phyloP scores from a whole-genome alignment of 2,329 filamentous ascomycete genomes.

The Ceratocystis albifundus region DNA sequence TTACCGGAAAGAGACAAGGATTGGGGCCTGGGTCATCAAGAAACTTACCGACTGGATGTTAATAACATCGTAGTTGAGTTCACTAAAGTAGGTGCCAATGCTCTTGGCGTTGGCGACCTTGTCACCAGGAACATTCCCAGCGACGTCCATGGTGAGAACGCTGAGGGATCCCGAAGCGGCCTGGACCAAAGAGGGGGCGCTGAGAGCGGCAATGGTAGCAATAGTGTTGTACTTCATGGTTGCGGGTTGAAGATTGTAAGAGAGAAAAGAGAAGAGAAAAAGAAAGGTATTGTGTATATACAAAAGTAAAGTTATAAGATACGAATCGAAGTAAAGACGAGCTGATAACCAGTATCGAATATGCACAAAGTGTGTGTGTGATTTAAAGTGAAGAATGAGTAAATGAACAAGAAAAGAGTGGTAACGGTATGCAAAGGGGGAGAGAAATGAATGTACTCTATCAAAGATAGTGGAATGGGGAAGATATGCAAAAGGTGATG shows the following conservation, averaged over 20 bases:
- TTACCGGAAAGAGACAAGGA: too few relatives aligned
- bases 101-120: constrained; percentile 45
- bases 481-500: background rate
- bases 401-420: background rate
- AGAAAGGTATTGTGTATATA: background rate
- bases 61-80: constrained; percentile 50
- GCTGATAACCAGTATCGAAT: background rate
- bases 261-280: too few relatives aligned
- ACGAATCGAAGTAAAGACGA: background rate
- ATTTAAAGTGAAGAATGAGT: background rate
- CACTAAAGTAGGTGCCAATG: constrained; percentile 46
- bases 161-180: constrained; percentile 34
- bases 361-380: background rate
- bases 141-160: constrained; percentile 47
- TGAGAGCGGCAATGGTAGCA: constrained; percentile 15
- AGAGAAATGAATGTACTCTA: constrained; percentile 14
- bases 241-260: background rate
- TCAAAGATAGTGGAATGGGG: background rate
- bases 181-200: constrained; percentile 18
- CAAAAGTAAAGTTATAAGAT: background rate
- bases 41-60: constrained; percentile 48
- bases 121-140: constrained; percentile 50
- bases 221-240: constrained; percentile 21
- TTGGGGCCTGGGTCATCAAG: too few relatives aligned
- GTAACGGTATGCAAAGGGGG: too few relatives aligned